A percentile compares a stretch with the other conserved stretches of the same genome.
phyloP scores from a whole-genome alignment of 306 rosid species.

The Potentilla sterilis region DNA sequence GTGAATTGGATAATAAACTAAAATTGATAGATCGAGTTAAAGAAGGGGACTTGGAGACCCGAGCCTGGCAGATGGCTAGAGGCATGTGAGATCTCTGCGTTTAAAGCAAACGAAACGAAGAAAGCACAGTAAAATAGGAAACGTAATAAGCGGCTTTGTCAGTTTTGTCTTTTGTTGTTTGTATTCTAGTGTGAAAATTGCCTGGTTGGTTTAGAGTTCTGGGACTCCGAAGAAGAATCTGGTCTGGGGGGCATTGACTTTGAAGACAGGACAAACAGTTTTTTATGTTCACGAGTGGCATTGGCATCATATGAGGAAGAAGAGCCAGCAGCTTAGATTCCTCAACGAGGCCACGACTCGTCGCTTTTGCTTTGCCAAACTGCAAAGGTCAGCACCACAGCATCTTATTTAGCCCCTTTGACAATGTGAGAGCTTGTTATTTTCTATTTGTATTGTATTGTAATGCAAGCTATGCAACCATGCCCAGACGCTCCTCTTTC shows the following conservation, averaged over 20 bases:
- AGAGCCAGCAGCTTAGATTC: constrained; percentile 60
- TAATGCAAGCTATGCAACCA: constrained; percentile 22
- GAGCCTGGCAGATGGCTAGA: constrained; percentile 19
- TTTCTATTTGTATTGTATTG: constrained; percentile 4
- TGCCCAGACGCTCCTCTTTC: constrained; percentile 40
- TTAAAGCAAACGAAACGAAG: not conserved
- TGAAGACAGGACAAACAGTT: not conserved
- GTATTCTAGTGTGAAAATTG: constrained; percentile 19
- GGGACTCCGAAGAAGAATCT: constrained; percentile 47
- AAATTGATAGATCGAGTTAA: not conserved
- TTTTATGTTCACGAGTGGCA: constrained; percentile 8
- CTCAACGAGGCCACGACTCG: constrained; percentile 59
- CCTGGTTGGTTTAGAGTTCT: constrained; percentile 29
- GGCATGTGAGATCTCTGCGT: constrained; percentile 41
- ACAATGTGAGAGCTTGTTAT: constrained; percentile 35
- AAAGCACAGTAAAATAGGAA: constrained; percentile 3
- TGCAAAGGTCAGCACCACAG: constrained; percentile 38
- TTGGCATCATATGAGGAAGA: not conserved
- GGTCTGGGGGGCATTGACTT: constrained; percentile 57
- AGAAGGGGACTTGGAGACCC: constrained; percentile 16
- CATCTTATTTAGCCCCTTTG: constrained; percentile 25
- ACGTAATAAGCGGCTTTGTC: constrained; percentile 59
- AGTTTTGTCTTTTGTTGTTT: constrained; percentile 18
- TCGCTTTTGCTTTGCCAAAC: constrained; percentile 18
- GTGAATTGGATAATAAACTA: not conserved